A percentile compares a stretch with the other conserved stretches of the same genome.
phyloP scores from a whole-genome alignment of 2,329 filamentous ascomycete genomes.

The Lecanicillium sp. region DNA sequence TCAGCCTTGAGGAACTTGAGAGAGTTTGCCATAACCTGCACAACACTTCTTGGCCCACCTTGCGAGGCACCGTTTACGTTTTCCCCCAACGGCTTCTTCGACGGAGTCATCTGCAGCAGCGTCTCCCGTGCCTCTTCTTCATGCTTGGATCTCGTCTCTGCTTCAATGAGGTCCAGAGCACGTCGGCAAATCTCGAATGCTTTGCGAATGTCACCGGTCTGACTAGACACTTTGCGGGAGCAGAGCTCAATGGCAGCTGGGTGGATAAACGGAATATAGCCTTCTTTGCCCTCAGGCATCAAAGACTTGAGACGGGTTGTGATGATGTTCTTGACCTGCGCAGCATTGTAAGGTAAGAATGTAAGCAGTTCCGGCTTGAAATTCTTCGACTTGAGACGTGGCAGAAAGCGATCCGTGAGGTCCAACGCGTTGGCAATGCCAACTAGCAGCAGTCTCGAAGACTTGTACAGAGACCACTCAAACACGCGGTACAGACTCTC shows the following conservation, averaged over 20 bases:
- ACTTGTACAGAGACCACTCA: conserved; percentile 82
- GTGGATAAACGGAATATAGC: conserved; percentile 79
- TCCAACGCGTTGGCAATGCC: conserved; percentile 96
- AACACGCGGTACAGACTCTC: conserved; percentile 91
- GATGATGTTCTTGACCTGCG: conserved; percentile 82
- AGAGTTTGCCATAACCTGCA: conserved; percentile 43
- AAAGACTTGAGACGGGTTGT: conserved; percentile 73
- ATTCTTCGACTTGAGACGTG: conserved; percentile 85
- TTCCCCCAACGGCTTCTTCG: conserved; percentile 70
- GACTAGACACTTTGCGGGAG: conserved; percentile 86
- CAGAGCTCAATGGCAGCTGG: conserved; percentile 90
- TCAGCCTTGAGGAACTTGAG: conserved; percentile 58
- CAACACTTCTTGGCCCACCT: conserved; percentile 29
- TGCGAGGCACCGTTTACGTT: conserved; percentile 59
- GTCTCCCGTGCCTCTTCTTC: conserved; percentile 52
- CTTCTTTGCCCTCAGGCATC: conserved; percentile 47
- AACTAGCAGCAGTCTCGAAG: conserved; percentile 73
- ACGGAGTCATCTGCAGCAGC: conserved; percentile 54
- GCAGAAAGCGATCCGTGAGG: conserved; percentile 88
- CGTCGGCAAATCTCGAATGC: conserved; percentile 90
- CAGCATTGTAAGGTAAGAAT: conserved; percentile 84
- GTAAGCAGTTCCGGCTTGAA: conserved; percentile 83
- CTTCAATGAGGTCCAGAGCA: conserved; percentile 81
- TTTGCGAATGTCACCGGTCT: conserved; percentile 89
- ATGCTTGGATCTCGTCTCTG: conserved; percentile 69